Percentiles rank a stretch among this genome's conserved stretches.
Conservation (phyloP, 768 basidiomycete species). For the Fomitopsis serialis region DNA sequence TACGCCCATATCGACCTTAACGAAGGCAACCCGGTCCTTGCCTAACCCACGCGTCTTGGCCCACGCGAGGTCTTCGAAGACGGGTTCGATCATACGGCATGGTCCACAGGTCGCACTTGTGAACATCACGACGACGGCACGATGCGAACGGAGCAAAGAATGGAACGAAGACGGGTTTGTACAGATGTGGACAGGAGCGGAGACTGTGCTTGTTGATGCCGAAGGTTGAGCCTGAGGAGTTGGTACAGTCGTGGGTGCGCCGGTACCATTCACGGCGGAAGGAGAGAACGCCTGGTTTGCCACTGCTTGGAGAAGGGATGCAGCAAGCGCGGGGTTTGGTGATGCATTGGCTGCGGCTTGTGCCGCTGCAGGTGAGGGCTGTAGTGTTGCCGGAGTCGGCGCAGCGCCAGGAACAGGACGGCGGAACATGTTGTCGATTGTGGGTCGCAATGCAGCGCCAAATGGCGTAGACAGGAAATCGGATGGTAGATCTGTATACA, state of each 20-base stretch:
- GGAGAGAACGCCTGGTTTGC: conserved; percentile 41
- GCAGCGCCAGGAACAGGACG: conserved; percentile 45
- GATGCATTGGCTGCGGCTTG: conserved; percentile 26
- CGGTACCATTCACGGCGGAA: conserved; percentile 5
- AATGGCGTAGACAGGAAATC: conserved; percentile 90
- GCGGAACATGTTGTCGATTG: conserved; percentile 86
- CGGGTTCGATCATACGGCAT: conserved; percentile 78
- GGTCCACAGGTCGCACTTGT: conserved; percentile 73
- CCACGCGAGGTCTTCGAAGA: conserved; percentile 73
- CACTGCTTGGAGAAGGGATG: conserved; percentile 54
- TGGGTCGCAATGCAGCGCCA: conserved; percentile 79
- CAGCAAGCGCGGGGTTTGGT: conserved; percentile 44
- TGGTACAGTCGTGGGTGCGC: conserved; percentile 13
- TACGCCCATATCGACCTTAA: conserved; percentile 77
- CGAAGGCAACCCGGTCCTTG: conserved; percentile 59
- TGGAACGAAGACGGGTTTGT: conserved; percentile 75
- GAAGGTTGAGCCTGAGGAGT: conserved; percentile 19
- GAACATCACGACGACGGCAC: conserved; percentile 77
- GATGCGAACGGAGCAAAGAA: conserved; percentile 56
- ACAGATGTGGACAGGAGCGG: conserved; percentile 61
- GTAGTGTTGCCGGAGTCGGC: conserved; percentile 23
- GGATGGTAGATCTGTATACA: conserved; percentile 55
- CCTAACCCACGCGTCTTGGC: conserved; percentile 38
- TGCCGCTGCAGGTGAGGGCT: conserved; percentile 26
- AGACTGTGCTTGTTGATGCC: conserved; percentile 43